Conservation (phyloP, 2,329 filamentous ascomycete species). For the Xylariomycetidae sp. region DNA sequence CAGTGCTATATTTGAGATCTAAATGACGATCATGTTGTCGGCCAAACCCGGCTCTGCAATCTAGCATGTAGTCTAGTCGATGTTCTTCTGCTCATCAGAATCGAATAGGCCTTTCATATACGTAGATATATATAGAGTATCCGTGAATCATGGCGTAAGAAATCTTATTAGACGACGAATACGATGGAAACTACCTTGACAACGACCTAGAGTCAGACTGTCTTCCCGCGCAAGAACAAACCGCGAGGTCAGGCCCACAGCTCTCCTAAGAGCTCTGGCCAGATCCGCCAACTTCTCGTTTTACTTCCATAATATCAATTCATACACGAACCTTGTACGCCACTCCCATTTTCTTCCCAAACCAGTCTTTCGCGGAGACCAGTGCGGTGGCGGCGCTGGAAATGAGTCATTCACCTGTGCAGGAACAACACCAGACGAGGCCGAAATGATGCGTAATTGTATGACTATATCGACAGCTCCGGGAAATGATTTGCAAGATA, state of each 20-base stretch:
- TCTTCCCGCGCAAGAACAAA: slow-evolving; percentile 14
- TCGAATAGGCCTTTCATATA: no score
- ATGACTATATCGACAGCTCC: slow-evolving; percentile 53
- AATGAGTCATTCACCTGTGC: slow-evolving; percentile 21
- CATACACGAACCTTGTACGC: slow-evolving; percentile 34
- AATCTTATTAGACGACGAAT: slow-evolving; percentile 23
- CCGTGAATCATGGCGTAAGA: slow-evolving; percentile 9
- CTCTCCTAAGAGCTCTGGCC: slow-evolving; percentile 16
- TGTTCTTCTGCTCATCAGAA: no score
- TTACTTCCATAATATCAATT: slow-evolving; percentile 30
- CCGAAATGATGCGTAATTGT: slow-evolving; percentile 36
- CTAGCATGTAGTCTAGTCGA: no score
- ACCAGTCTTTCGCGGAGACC: no score
- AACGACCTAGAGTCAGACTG: slow-evolving; percentile 11
- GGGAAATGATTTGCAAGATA: slow-evolving; percentile 52
- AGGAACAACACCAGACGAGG: slow-evolving; percentile 22
- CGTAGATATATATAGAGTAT: no score
- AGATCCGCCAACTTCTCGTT: slow-evolving; percentile 23
- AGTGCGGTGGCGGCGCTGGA: slow-evolving; percentile 14
- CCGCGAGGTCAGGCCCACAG: slow-evolving; percentile 14
- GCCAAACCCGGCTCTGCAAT: no score
- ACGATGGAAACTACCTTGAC: slow-evolving; percentile 17
- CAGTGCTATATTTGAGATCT: no score
- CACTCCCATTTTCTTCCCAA: slow-evolving; percentile 28
- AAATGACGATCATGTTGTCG: no score